Conservation (phyloP, 2,329 filamentous ascomycete species). For the Ascochyta lentis region DNA sequence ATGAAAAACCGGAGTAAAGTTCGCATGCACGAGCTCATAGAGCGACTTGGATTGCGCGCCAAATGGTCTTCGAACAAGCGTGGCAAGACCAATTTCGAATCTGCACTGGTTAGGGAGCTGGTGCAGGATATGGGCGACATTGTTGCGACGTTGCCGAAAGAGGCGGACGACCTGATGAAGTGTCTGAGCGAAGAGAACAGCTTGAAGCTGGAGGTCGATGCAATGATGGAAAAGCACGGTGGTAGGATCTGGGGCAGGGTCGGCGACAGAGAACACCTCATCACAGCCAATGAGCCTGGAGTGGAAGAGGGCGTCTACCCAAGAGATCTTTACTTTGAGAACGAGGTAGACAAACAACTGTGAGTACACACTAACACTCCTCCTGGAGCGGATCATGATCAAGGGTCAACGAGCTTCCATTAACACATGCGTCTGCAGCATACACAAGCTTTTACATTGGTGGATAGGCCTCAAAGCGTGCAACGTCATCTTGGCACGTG, state of each 20-base stretch:
- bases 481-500: conserved; percentile 46
- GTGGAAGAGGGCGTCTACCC: conserved; percentile 43
- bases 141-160: conserved; percentile 42
- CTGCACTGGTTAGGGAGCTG: conserved; percentile 41
- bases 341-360: conserved; percentile 40
- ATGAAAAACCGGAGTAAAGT: conserved; percentile 47
- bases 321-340: conserved; percentile 42
- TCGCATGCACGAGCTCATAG: conserved; percentile 48
- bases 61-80: conserved; percentile 50
- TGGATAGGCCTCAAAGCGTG: conserved; percentile 48
- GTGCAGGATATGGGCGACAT: conserved; percentile 46
- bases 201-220: conserved; percentile 39
- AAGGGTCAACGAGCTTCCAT: not conserved
- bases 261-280: conserved; percentile 42
- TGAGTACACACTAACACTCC: conserved; percentile 22
- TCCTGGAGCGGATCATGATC: not conserved
- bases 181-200: conserved; percentile 39
- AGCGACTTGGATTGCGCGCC: conserved; percentile 42
- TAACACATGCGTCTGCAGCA: conserved; percentile 29
- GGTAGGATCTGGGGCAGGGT: conserved; percentile 42
- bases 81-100: conserved; percentile 48
- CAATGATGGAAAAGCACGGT: conserved; percentile 42
- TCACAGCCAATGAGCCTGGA: conserved; percentile 40
- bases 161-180: conserved; percentile 41
- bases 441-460: conserved; percentile 45